Conservation (phyloP, 176 grass and related monocot species). For the Avena insularis region DNA sequence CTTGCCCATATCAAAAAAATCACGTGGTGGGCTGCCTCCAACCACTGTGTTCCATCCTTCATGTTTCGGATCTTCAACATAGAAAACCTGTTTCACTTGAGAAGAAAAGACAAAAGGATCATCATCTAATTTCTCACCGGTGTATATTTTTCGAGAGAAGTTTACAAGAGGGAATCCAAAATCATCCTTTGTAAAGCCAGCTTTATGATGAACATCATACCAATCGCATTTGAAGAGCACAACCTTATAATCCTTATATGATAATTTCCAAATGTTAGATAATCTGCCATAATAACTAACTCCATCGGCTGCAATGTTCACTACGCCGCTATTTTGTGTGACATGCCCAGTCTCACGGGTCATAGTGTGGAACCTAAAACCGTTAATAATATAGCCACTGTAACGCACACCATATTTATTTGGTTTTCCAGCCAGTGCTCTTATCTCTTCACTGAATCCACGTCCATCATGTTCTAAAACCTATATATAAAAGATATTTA, state of each 20-base stretch:
- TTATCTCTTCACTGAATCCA: background rate
- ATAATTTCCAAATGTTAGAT: constrained; percentile 1
- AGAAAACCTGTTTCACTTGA: constrained; percentile 26
- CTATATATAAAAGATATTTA: background rate
- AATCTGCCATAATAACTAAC: constrained; percentile 2
- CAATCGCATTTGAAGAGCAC: constrained; percentile 6
- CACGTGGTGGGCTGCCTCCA: background rate
- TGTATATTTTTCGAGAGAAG: background rate
- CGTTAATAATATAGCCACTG: background rate
- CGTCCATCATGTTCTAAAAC: background rate
- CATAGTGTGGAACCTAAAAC: background rate
- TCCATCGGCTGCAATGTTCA: constrained; percentile 7
- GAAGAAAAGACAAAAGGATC: constrained; percentile 30
- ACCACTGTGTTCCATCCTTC: background rate
- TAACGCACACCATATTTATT: constrained; percentile 2
- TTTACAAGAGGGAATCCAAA: constrained; percentile 16
- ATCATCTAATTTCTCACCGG: background rate
- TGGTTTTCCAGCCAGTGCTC: constrained; percentile 17
- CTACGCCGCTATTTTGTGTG: background rate
- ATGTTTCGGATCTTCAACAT: constrained; percentile 1
- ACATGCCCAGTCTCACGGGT: background rate
- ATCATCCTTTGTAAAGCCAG: background rate
- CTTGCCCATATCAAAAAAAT: constrained; percentile 1
- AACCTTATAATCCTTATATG: background rate
- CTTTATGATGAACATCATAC: constrained; percentile 25